Conservation (phyloP, 768 basidiomycete genomes). For the Xerocomellus intermedius region DNA sequence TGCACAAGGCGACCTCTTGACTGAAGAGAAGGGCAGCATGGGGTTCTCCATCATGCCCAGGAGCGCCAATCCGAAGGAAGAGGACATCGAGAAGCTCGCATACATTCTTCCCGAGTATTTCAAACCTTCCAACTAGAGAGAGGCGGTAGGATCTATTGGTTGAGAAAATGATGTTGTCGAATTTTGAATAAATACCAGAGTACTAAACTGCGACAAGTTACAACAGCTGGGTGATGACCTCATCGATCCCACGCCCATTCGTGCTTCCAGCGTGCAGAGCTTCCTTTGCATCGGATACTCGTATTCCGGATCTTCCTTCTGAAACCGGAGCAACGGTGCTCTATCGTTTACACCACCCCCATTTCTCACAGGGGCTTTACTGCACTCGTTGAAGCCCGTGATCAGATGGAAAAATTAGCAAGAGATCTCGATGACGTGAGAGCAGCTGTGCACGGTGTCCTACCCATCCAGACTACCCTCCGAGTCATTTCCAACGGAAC, state of each 20-base stretch:
- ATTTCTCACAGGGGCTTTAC: conserved; percentile 56
- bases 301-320: conserved; percentile 90
- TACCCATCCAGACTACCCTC: not conserved
- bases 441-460: not conserved
- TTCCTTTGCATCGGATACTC: conserved; percentile 55
- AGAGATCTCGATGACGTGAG: conserved; percentile 65
- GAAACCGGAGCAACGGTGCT: conserved; percentile 87
- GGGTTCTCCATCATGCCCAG: conserved; percentile 79
- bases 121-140: conserved; percentile 9
- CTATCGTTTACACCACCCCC: conserved; percentile 67
- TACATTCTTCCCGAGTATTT: conserved; percentile 84
- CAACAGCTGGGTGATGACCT: too few relatives aligned
- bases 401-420: conserved; percentile 62
- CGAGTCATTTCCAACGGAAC: not conserved
- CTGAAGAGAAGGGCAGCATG: conserved; percentile 81
- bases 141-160: not conserved
- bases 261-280: conserved; percentile 49
- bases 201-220: too few relatives aligned
- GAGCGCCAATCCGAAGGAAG: conserved; percentile 49
- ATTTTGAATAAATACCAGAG: too few relatives aligned
- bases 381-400: conserved; percentile 5
- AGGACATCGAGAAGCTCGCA: conserved; percentile 65
- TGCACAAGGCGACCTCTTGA: conserved; percentile 55
- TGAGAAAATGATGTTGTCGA: not conserved
- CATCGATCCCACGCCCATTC: too few relatives aligned